These are phyloP conservation scores for Narthecium ossifragum DNA, from an alignment of 106 monocot genomes.

Conservation along the genomic window DNA sequence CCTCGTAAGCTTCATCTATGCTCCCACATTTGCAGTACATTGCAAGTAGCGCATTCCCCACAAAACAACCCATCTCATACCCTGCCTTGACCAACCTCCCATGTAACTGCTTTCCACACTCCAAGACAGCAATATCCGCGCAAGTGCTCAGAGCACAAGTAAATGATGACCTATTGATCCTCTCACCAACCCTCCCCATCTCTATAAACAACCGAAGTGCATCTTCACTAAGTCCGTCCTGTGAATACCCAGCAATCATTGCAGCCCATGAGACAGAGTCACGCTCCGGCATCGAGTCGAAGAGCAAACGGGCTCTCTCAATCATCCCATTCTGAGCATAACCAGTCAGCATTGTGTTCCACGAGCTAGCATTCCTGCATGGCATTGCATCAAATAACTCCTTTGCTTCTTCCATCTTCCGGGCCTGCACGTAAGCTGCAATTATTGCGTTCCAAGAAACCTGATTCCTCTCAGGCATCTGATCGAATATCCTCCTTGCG, in stretches of 20 bases:
- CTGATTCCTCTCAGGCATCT: conserved; percentile 49
- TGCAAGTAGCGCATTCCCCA: conserved; percentile 65
- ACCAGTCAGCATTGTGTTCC: conserved; percentile 64
- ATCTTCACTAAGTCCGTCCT: conserved; percentile 44
- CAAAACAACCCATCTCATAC: conserved; percentile 62
- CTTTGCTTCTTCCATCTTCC: conserved; percentile 29
- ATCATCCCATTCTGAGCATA: conserved; percentile 51
- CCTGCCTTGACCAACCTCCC: conserved; percentile 63
- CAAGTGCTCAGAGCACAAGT: conserved; percentile 66
- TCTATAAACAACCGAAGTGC: conserved; percentile 47
- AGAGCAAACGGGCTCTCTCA: conserved; percentile 24
- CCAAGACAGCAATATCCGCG: conserved; percentile 52
- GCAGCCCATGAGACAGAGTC: conserved; percentile 66
- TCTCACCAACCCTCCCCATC: conserved; percentile 38
- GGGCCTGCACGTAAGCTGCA: conserved; percentile 37
- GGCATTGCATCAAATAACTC: conserved; percentile 51
- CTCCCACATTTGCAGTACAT: conserved; percentile 73
- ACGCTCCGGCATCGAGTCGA: conserved; percentile 37
- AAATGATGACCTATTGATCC: conserved; percentile 44
- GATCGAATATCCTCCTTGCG: conserved; percentile 44
- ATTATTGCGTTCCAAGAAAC: conserved; percentile 77
- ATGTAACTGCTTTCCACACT: conserved; percentile 65
- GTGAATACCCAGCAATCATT: conserved; percentile 61
- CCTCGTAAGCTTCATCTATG: conserved; percentile 50
- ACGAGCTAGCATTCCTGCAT: conserved; percentile 43